phyloP scores from a whole-genome alignment of 352 stramenopile genomes.

The Lagenidium giganteum region DNA sequence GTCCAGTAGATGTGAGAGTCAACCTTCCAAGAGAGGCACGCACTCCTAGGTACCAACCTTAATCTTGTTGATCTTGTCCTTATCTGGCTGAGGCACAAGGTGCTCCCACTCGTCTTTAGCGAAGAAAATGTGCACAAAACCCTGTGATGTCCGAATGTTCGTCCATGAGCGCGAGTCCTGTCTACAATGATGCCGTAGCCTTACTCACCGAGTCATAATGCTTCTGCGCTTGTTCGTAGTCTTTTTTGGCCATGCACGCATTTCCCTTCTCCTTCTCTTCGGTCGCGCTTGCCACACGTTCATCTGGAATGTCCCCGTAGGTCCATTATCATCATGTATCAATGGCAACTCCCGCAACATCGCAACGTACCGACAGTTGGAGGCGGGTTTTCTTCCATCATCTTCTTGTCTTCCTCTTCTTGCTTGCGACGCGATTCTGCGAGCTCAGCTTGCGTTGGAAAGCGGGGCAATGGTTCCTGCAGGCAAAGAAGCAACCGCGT shows the following conservation, averaged over 20 bases:
- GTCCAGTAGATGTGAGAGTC: too few relatives aligned
- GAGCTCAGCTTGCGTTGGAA: slow-evolving; percentile 77
- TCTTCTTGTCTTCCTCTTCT: slow-evolving; percentile 77
- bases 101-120: slow-evolving; percentile 84
- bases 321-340: too few relatives aligned
- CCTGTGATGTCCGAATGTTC: too few relatives aligned
- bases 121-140: slow-evolving; percentile 86
- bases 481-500: neutral
- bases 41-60: slow-evolving; percentile 57
- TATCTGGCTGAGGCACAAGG: slow-evolving; percentile 62
- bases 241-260: slow-evolving; percentile 45
- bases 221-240: slow-evolving; percentile 79
- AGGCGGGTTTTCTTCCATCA: slow-evolving; percentile 79
- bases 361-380: slow-evolving; percentile 54
- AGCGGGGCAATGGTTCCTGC: slow-evolving; percentile 74
- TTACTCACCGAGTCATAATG: slow-evolving; percentile 85
- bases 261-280: slow-evolving; percentile 85
- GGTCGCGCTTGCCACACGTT: slow-evolving; percentile 54
- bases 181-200: too few relatives aligned
- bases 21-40: too few relatives aligned
- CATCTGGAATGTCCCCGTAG: slow-evolving; percentile 31
- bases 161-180: too few relatives aligned
- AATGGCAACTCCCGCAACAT: neutral
- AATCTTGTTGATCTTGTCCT: slow-evolving; percentile 73
- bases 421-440: slow-evolving; percentile 80